These are phyloP conservation scores for Pleochaeta shiraiana DNA, from an alignment of 2,329 filamentous ascomycete species.

Conservation along the genomic window DNA sequence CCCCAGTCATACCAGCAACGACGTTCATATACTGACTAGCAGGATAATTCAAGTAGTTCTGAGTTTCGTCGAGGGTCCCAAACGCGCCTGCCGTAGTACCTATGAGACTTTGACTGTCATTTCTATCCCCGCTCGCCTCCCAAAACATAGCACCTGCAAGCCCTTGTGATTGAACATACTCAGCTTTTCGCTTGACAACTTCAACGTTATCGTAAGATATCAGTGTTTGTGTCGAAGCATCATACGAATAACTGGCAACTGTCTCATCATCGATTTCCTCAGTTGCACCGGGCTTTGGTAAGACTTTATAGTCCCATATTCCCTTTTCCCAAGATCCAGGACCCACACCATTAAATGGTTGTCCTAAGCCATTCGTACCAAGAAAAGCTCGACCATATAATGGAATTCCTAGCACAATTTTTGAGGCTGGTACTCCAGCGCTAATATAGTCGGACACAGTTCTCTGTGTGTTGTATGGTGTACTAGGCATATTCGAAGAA, in stretches of 20 bases:
- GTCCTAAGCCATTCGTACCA: conserved; percentile 42
- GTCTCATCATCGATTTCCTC: conserved; percentile 34
- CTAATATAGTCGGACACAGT: conserved; percentile 44
- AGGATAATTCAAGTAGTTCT: conserved; percentile 31
- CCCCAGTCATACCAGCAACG: conserved; percentile 18
- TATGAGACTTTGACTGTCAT: conserved; percentile 37
- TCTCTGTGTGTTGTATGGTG: conserved; percentile 45
- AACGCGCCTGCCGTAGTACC: conserved; percentile 22
- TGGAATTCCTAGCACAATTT: conserved; percentile 53
- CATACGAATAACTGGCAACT: conserved; percentile 50
- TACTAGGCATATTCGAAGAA: conserved; percentile 29
- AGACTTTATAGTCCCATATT: conserved; percentile 61
- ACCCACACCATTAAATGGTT: conserved; percentile 30
- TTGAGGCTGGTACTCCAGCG: conserved; percentile 36
- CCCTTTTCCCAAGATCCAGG: conserved; percentile 49
- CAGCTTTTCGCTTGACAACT: conserved; percentile 37
- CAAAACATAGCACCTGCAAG: conserved; percentile 72
- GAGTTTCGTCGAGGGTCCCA: conserved; percentile 23
- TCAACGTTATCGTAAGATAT: conserved; percentile 48
- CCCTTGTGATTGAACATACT: conserved; percentile 37
- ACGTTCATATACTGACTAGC: conserved; percentile 34
- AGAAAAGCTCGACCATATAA: conserved; percentile 57
- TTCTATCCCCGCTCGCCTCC: conserved; percentile 52
- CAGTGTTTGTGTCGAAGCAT: conserved; percentile 34
- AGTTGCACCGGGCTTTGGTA: conserved; percentile 38